Base-by-base conservation (phyloP, 768 basidiomycete species). In the Russula griseocarnosa region DNA sequence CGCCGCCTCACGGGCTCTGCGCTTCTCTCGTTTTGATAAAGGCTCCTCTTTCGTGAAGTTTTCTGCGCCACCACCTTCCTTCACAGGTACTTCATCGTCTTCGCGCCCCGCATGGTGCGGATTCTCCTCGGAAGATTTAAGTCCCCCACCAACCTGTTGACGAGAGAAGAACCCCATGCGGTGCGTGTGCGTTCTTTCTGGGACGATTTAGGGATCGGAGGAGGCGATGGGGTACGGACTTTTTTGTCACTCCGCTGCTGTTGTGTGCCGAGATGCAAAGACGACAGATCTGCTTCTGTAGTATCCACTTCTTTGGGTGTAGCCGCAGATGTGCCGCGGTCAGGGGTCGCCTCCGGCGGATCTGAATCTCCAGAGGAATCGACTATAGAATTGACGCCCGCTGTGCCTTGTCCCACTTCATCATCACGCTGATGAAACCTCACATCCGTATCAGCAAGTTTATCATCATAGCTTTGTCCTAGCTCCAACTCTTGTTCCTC, bases 21-120 rank as follows among this genome's bases (percentile, higher is more conserved):
- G 78, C 74, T 87, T 92, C 36, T 97, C 92, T 63, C 83, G 85
- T 75, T 97, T 98, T 7, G 92, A 83, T 64, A 82, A 83, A 63
- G 81, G 67, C 62, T 75, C 77, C 24, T 55, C 71, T 49, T 68
- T 63, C 32, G 58, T 67, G 47, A 60, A 52, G n/a, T 30, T 38
- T 10, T 59, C 53, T 44, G 69, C 53, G 42, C 55, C 60, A 11
- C 54, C 42, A 18, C 38, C 62, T 55, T 36, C 52, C 49, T 57
- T 51, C 54, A 56, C 51, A 60, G 58, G 66, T 40, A 66, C 58
- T 67, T 46, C 55, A 55, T 24, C 55, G 24, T 22, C 52, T 34
- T 20, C n/a, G 42, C 49, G 26, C 60, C 63, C 60, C 46, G 46
- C 34, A 26, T 49, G 1, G 42, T 42, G 26, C 7, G 49, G 38